These are phyloP conservation scores for Hsuehochloa calcarea DNA, from an alignment of 176 grass and related monocot species.

Conservation along the genomic window DNA sequence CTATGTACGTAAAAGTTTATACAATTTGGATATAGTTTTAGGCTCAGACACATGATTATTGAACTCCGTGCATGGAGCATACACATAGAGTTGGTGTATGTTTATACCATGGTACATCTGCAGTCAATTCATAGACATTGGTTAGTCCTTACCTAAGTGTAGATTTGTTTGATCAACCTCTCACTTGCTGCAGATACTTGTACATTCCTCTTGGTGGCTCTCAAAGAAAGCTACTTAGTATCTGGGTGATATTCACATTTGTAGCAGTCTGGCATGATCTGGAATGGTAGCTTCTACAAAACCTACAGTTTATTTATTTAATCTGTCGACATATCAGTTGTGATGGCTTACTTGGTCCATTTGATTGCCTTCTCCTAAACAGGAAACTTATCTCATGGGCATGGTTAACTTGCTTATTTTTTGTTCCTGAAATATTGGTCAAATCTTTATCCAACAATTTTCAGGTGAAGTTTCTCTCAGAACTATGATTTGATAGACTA, in stretches of 20 bases:
- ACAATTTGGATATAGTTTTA: neutral
- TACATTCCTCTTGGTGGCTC: conserved; percentile 98
- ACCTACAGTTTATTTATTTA: conserved; percentile 4
- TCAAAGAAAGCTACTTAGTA: conserved; percentile 81
- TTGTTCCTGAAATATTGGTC: conserved; percentile 79
- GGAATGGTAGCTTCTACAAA: conserved; percentile 61
- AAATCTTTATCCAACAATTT: conserved; percentile 65
- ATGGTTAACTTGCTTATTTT: conserved; percentile 97
- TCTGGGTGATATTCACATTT: conserved; percentile 98
- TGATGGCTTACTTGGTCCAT: conserved; percentile 1
- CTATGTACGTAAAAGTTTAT: neutral
- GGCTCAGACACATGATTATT: conserved; percentile 6
- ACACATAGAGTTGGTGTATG: conserved; percentile 17
- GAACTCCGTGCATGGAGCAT: conserved; percentile 6
- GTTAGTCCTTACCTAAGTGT: neutral
- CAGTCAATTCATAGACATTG: neutral
- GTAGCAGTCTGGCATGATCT: conserved; percentile 96
- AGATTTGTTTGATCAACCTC: conserved; percentile 22
- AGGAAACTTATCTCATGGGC: conserved; percentile 97
- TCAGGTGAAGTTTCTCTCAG: conserved; percentile 50
- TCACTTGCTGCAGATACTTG: conserved; percentile 57
- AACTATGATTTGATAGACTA: neutral
- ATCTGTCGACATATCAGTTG: neutral
- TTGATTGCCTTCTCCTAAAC: conserved; percentile 31
- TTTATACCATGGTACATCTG: conserved; percentile 5